A percentile compares a stretch with the other conserved stretches of the same genome.
Conservation (phyloP, 352 stramenopile species). For the Pythium grandisporangium region DNA sequence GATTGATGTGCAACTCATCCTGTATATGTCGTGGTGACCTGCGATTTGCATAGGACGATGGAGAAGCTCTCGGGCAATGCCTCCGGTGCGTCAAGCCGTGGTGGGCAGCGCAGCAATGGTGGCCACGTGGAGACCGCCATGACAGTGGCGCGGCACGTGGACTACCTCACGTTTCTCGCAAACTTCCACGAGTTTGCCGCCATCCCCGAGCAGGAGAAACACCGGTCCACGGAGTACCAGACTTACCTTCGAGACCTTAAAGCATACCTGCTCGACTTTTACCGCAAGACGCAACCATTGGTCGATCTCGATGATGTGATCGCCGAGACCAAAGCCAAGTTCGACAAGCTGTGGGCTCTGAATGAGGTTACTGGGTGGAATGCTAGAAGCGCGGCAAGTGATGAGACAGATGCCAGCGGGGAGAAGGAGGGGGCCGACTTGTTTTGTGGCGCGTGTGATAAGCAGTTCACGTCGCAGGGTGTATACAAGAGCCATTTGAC, state of each 20-base stretch:
- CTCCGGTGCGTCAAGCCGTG: too few species aligned
- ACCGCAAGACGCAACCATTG: constrained; percentile 81
- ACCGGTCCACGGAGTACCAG: constrained; percentile 40
- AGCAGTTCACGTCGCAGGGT: constrained; percentile 64
- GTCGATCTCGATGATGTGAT: constrained; percentile 83
- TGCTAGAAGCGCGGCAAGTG: constrained; percentile 7
- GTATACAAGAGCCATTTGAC: constrained; percentile 66
- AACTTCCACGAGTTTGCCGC: constrained; percentile 59
- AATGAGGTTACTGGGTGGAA: constrained; percentile 51
- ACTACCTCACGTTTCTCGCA: constrained; percentile 69
- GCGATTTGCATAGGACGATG: constrained; percentile 13
- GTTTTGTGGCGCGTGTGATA: constrained; percentile 60
- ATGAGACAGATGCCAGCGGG: background rate
- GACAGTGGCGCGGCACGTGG: constrained; percentile 25
- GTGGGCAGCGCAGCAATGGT: too few species aligned
- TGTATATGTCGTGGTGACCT: too few species aligned
- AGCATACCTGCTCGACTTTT: constrained; percentile 79
- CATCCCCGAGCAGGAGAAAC: constrained; percentile 52
- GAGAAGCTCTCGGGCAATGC: constrained; percentile 14
- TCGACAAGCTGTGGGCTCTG: constrained; percentile 76
- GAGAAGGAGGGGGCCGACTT: constrained; percentile 6
- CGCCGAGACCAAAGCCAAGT: constrained; percentile 68
- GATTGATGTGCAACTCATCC: too few species aligned
- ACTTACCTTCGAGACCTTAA: constrained; percentile 69
- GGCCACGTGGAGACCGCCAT: too few species aligned